Evolutionary conservation across 169 alveolate species (phyloP).

Genomic region (Plasmodium inui): DNA sequence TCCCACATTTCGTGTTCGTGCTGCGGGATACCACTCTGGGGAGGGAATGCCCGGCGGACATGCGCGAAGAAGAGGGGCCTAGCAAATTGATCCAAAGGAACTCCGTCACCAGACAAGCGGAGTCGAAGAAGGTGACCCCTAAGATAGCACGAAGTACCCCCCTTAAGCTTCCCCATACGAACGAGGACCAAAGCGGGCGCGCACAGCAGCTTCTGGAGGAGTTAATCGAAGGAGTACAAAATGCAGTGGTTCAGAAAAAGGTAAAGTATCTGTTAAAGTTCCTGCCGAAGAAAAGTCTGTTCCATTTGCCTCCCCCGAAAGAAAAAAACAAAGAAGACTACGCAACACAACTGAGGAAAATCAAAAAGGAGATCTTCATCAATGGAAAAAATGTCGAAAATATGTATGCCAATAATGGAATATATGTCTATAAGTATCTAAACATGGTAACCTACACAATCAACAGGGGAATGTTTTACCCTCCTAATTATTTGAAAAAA

Average conservation of each 20-base stretch:
- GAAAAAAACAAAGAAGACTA: constrained; percentile 10
- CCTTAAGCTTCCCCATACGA: background rate
- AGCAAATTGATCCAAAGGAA: background rate
- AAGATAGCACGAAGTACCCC: background rate
- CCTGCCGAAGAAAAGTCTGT: constrained; percentile 13
- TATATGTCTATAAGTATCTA: constrained; percentile 25
- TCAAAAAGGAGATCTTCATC: constrained; percentile 32
- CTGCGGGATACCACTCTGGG: constrained; percentile 22
- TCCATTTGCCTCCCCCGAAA: constrained; percentile 21
- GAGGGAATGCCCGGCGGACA: background rate
- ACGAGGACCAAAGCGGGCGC: background rate
- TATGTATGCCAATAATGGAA: constrained; percentile 20
- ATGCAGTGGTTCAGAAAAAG: constrained; percentile 4
- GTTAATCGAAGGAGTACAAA: constrained; percentile 1
- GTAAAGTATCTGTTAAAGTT: constrained; percentile 20
- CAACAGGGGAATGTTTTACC: constrained; percentile 20
- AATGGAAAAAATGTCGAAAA: constrained; percentile 52
- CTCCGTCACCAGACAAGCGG: background rate
- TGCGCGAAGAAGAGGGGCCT: background rate
- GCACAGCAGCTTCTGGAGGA: constrained; percentile 4
- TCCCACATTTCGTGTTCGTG: constrained; percentile 42
- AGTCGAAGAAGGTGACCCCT: background rate
- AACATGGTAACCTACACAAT: constrained; percentile 40
- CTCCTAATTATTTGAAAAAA: constrained; percentile 34
- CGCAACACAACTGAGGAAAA: constrained; percentile 1